Conservation (phyloP, 1,284 basidiomycete species). For the Rhodotorula sp. region DNA sequence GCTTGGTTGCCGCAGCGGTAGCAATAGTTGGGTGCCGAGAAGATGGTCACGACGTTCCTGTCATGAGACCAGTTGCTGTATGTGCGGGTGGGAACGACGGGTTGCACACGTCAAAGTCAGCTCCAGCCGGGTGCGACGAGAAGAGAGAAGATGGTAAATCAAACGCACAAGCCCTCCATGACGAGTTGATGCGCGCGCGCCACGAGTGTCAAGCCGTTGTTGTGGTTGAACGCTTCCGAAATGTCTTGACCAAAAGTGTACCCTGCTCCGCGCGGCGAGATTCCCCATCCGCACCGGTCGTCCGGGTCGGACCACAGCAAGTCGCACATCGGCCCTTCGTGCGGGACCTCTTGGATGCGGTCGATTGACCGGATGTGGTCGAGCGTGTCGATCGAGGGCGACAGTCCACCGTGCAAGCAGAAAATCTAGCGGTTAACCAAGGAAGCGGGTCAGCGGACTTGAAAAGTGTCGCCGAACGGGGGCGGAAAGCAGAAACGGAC, state of each 20-base stretch:
- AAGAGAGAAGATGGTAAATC: conserved; percentile 18
- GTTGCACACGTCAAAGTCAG: not conserved
- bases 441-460: not conserved
- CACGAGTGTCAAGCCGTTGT: conserved; percentile 95
- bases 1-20: conserved; percentile 99
- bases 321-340: conserved; percentile 99
- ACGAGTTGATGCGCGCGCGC: conserved; percentile 84
- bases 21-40: conserved; percentile 94
- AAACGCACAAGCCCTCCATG: conserved; percentile 78
- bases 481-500: conserved; percentile 57
- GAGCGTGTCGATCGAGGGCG: conserved; percentile 97
- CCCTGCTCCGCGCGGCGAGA: conserved; percentile 96
- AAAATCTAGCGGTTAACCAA: conserved; percentile 96
- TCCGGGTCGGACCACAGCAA: conserved; percentile 99
- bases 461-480: not conserved
- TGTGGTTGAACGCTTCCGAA: conserved; percentile 96
- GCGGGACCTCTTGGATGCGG: conserved; percentile 97
- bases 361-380: conserved; percentile 98
- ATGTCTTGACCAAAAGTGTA: conserved; percentile 99
- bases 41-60: conserved; percentile 99
- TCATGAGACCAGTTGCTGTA: conserved; percentile 90
- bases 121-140: conserved; percentile 2
- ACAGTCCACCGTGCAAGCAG: conserved; percentile 96
- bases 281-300: conserved; percentile 99
- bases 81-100: too few relatives aligned